phyloP scores from a whole-genome alignment of 768 basidiomycete genomes.

The Paxillus rubicundulus region DNA sequence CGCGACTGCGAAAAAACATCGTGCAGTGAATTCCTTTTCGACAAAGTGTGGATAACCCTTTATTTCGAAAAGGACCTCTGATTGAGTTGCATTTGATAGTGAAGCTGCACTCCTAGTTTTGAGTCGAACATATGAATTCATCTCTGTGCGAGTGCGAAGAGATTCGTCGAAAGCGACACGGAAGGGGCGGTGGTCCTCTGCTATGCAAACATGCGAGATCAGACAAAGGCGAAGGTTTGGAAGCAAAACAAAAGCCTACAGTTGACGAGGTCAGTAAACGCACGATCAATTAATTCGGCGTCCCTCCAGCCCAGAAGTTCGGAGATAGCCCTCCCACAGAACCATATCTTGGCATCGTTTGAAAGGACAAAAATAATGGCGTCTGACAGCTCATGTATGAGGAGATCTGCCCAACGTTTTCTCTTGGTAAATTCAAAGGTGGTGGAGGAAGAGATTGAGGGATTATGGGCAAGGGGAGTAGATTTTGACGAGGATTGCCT shows the following conservation, averaged over 20 bases:
- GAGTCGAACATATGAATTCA: conserved; percentile 61
- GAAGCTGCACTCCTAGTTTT: conserved; percentile 42
- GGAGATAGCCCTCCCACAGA: conserved; percentile 62
- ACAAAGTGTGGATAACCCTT: conserved; percentile 60
- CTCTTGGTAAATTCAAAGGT: conserved; percentile 83
- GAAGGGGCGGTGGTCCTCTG: conserved; percentile 52
- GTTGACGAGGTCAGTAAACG: conserved; percentile 63
- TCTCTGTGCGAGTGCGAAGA: conserved; percentile 46
- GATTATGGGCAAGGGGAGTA: background rate
- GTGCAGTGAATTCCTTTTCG: conserved; percentile 37
- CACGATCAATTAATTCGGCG: conserved; percentile 65
- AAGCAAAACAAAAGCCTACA: conserved; percentile 38
- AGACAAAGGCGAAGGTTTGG: conserved; percentile 1
- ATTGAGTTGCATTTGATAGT: conserved; percentile 26
- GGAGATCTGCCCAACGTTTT: conserved; percentile 83
- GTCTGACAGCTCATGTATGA: conserved; percentile 74
- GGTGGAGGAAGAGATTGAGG: background rate
- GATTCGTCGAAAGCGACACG: conserved; percentile 51
- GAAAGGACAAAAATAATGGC: conserved; percentile 69
- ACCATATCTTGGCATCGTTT: conserved; percentile 58
- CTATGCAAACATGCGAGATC: conserved; percentile 33
- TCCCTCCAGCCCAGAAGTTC: conserved; percentile 80
- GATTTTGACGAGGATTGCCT: background rate
- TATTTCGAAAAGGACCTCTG: conserved; percentile 67
- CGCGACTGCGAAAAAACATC: conserved; percentile 72